Percentiles rank a stretch among this genome's conserved stretches.
Conservation (phyloP, 352 stramenopile genomes). For the Phytophthora hybrid region DNA sequence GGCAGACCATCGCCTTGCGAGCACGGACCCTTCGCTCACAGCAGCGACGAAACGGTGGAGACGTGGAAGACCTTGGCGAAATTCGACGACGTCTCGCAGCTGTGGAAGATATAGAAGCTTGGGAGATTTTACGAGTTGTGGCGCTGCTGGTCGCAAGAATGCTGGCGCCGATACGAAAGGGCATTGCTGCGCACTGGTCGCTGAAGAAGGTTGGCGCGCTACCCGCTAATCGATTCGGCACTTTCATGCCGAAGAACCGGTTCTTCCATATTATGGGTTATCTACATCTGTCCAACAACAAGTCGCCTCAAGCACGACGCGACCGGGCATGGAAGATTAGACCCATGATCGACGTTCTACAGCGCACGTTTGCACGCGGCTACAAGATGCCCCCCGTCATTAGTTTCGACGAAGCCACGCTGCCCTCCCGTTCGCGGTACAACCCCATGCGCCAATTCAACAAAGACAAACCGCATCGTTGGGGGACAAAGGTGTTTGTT, state of each 20-base stretch:
- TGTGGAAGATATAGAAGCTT: background rate
- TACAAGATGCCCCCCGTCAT: conserved; percentile 1
- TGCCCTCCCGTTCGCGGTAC: background rate
- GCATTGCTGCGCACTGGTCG: conserved; percentile 12
- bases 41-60: background rate
- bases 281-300: conserved; percentile 25
- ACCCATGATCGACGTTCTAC: conserved; percentile 3
- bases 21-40: background rate
- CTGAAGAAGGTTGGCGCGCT: background rate
- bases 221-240: background rate
- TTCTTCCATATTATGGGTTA: conserved; percentile 23
- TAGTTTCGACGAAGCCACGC: background rate
- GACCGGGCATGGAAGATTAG: conserved; percentile 27
- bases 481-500: background rate
- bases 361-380: conserved; percentile 10
- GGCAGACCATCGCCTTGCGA: background rate
- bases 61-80: background rate
- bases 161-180: conserved; percentile 5
- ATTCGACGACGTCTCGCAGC: background rate
- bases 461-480: background rate
- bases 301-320: background rate
- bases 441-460: conserved; percentile 1
- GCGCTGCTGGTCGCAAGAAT: conserved; percentile 3
- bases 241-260: conserved; percentile 8
- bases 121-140: conserved; percentile 5